Percentiles rank a stretch among this genome's conserved stretches.
Conservation (phyloP, 371 early-diverging fungal species). For the Rhizomucor miehei region DNA sequence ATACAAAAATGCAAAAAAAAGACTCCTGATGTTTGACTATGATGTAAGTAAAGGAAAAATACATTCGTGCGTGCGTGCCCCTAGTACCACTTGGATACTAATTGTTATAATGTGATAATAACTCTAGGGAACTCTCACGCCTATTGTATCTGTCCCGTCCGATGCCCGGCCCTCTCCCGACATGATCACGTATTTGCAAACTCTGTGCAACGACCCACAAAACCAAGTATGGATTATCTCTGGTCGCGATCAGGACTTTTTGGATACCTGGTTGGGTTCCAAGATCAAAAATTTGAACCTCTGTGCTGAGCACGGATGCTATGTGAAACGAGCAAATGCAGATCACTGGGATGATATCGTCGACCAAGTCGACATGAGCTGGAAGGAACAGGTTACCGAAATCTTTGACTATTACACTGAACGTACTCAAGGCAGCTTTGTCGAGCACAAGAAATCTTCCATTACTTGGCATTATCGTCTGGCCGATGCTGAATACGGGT, state of each 20-base stretch:
- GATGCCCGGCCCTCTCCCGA: conserved; percentile 66
- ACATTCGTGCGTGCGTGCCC: too few relatives aligned
- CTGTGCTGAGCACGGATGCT: conserved; percentile 95
- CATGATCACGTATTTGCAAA: conserved; percentile 56
- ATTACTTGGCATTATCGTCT: conserved; percentile 92
- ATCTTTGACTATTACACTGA: conserved; percentile 91
- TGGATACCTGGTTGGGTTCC: conserved; percentile 84
- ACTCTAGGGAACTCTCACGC: conserved; percentile 79
- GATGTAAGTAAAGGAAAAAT: conserved; percentile 50
- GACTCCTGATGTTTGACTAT: conserved; percentile 84
- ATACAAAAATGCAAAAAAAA: conserved; percentile 57
- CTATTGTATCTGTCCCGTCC: conserved; percentile 65
- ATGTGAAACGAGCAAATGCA: conserved; percentile 73
- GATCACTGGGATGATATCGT: conserved; percentile 81
- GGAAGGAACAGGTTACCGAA: conserved; percentile 89
- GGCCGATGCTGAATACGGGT: conserved; percentile 58
- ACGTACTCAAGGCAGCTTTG: conserved; percentile 83
- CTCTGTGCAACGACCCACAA: conserved; percentile 66
- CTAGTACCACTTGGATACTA: too few relatives aligned
- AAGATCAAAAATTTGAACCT: conserved; percentile 67
- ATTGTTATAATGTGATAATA: too few relatives aligned
- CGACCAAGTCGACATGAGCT: conserved; percentile 80
- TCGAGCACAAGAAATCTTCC: conserved; percentile 81
- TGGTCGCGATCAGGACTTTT: conserved; percentile 81
- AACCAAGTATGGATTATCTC: conserved; percentile 92